Evolutionary conservation across 371 early-diverging fungal genomes (phyloP).

Genomic region (Nematocida major): DNA sequence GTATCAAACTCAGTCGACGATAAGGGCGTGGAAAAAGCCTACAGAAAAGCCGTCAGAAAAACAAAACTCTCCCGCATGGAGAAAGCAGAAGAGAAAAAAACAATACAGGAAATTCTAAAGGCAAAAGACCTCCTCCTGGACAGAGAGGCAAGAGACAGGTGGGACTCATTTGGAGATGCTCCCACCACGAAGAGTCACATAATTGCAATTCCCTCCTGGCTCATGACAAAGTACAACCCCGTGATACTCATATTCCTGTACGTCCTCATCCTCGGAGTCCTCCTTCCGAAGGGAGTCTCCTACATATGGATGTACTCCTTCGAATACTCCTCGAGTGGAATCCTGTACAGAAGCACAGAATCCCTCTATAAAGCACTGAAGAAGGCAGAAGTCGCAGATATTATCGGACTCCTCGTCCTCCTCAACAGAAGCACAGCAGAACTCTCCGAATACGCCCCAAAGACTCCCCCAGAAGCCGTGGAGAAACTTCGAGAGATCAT

Average conservation of each 20-base stretch:
- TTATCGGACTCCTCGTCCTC: neutral
- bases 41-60: slow-evolving; percentile 2
- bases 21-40: slow-evolving; percentile 19
- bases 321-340: slow-evolving; percentile 29
- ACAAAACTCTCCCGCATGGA: neutral
- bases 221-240: slow-evolving; percentile 50
- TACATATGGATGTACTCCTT: slow-evolving; percentile 55
- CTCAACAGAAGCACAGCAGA: neutral
- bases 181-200: slow-evolving; percentile 50
- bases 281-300: slow-evolving; percentile 55
- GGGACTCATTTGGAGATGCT: slow-evolving; percentile 51
- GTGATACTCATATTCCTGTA: slow-evolving; percentile 54
- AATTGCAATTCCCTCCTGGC: slow-evolving; percentile 61
- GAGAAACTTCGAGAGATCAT: neutral
- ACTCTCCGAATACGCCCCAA: neutral
- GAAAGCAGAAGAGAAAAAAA: slow-evolving; percentile 36
- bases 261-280: slow-evolving; percentile 48
- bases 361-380: slow-evolving; percentile 36
- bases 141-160: slow-evolving; percentile 42
- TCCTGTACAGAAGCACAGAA: slow-evolving; percentile 26
- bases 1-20: neutral
- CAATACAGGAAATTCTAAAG: slow-evolving; percentile 44
- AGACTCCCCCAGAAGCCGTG: neutral
- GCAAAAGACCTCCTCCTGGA: slow-evolving; percentile 58
- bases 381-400: neutral